Conservation (phyloP, 768 basidiomycete species). For the Amylocystis lapponica region DNA sequence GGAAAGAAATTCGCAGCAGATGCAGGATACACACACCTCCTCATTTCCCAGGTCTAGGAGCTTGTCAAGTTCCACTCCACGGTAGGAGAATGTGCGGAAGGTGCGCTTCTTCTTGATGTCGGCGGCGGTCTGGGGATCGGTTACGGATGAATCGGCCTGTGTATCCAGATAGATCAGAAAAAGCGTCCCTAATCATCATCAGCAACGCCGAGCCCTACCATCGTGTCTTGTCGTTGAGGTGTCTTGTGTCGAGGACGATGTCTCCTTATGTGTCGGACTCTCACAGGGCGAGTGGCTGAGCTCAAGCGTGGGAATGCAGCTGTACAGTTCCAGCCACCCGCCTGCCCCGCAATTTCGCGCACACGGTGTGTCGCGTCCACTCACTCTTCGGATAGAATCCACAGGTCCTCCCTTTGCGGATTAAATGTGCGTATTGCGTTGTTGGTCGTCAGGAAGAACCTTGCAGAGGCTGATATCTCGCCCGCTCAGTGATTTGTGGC, state of each 20-base stretch:
- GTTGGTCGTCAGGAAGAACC: background rate
- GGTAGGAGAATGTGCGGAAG: conserved; percentile 98
- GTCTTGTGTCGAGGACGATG: conserved; percentile 13
- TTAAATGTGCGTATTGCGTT: conserved; percentile 56
- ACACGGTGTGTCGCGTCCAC: conserved; percentile 18
- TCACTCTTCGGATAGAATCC: conserved; percentile 76
- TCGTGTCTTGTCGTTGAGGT: conserved; percentile 23
- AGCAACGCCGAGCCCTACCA: conserved; percentile 18
- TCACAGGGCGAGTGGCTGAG: conserved; percentile 29
- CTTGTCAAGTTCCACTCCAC: conserved; percentile 97
- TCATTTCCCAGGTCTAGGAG: conserved; percentile 95
- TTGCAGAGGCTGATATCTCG: conserved; percentile 4
- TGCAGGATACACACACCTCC: conserved; percentile 58
- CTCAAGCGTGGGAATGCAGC: conserved; percentile 38
- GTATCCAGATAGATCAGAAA: conserved; percentile 1
- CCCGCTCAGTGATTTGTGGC: conserved; percentile 82
- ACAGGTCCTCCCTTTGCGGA: conserved; percentile 89
- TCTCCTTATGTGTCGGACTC: conserved; percentile 14
- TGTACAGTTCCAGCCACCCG: conserved; percentile 46
- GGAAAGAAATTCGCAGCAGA: background rate
- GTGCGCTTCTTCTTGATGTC: conserved; percentile 98
- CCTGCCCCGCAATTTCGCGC: conserved; percentile 5
- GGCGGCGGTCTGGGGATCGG: conserved; percentile 90
- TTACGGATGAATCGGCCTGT: conserved; percentile 80
- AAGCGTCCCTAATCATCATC: background rate